Conservation (phyloP, 164 flowering plant genomes). For the Dillenia turbinata region DNA sequence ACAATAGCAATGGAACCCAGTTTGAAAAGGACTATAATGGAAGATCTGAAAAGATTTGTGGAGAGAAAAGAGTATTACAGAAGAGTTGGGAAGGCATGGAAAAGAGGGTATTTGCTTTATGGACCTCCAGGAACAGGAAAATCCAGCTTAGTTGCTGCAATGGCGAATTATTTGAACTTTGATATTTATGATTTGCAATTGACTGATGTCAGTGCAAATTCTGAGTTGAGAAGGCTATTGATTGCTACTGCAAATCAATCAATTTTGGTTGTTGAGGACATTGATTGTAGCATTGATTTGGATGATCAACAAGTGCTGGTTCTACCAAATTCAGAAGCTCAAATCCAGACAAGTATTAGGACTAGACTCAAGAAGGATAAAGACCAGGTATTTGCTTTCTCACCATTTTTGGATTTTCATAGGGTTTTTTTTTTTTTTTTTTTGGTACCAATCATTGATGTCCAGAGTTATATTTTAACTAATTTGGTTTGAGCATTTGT, state of each 20-base stretch:
- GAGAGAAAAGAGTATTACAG: slow-evolving; percentile 26
- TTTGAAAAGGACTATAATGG: slow-evolving; percentile 21
- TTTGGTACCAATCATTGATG: no score
- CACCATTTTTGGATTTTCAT: neutral
- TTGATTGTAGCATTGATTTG: slow-evolving; percentile 29
- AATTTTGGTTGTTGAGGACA: slow-evolving; percentile 35
- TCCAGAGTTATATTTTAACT: no score
- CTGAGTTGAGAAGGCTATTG: slow-evolving; percentile 17
- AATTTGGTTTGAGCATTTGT: no score
- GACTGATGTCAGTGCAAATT: slow-evolving; percentile 13
- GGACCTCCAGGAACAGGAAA: slow-evolving; percentile 47
- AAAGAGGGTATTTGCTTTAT: slow-evolving; percentile 34
- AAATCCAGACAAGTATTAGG: neutral
- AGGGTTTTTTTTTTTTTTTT: no score
- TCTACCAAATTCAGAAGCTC: neutral
- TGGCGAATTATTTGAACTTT: slow-evolving; percentile 35
- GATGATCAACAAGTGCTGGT: slow-evolving; percentile 8
- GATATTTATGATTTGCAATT: slow-evolving; percentile 39
- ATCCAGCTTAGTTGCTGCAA: slow-evolving; percentile 39
- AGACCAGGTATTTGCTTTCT: neutral
- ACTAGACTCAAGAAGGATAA: no score
- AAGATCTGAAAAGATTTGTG: slow-evolving; percentile 26
- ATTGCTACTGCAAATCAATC: slow-evolving; percentile 21
- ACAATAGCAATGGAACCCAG: slow-evolving; percentile 30
- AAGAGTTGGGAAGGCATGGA: slow-evolving; percentile 39